Evolutionary conservation across 1,139 yeast genomes (phyloP), one percentile per base, ranked within the genome.

Genomic region (Saccharomyces hybrid): DNA sequence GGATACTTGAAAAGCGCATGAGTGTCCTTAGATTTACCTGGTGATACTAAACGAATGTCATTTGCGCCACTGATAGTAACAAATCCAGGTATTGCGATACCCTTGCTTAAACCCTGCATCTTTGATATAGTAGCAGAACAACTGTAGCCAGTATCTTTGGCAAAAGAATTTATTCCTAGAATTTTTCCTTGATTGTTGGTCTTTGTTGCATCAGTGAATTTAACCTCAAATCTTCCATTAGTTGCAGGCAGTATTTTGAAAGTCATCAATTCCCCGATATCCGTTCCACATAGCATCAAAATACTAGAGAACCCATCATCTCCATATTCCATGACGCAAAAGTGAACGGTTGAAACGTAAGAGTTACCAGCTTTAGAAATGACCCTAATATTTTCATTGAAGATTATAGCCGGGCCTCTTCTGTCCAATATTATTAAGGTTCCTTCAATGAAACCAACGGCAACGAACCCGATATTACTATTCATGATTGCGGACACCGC

Each of bases 391-490:
- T 73, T 70, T 13, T 76, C 83, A 58, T 81, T 78, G 62, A 76
- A 80, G 27, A 91, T 86, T 2, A 88, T 75, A 0, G 90, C 89
- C 1, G 96, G 96, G 0, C 95, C 95, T 56, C 97, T 77, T 55
- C 89, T 77, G 70, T 93, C 98, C 58, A 93, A 73, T 0, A 93
- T 84, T 2, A 86, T 72, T 31, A 93, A 62, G 46, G 83, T 77
- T 23, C 99, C 98, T 13, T 85, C 80, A 50, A 79, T 79, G 68
- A 88, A 90, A 0, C 88, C 96, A 51, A 88, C 74, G 0, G 89
- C 96, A 5, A 87, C 88, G 73, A 93, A 90, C 0, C 97, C 97
- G 52, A 89, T 76, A 59, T 86, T 80, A 59, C 91, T 84, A 69
- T 87, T 79, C 55, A 78, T 78, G 52, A 91, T 62, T 1, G 87